These are phyloP conservation scores for Moelleriella libera DNA, from an alignment of 2,329 filamentous ascomycete genomes.

Conservation along the genomic window DNA sequence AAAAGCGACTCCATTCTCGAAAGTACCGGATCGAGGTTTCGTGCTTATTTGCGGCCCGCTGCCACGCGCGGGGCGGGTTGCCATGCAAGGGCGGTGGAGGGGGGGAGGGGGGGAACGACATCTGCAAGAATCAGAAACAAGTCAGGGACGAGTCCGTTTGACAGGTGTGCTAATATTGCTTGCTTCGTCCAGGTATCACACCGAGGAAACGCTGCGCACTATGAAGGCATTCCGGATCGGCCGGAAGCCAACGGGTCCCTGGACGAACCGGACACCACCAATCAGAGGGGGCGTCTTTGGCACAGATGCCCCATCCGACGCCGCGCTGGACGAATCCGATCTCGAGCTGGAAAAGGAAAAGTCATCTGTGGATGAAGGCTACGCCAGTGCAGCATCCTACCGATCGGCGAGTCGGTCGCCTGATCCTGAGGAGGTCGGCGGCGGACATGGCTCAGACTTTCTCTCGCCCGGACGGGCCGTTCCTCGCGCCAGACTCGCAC, in stretches of 20 bases:
- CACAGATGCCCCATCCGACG: constrained; percentile 1
- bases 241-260: constrained; percentile 35
- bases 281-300: constrained; percentile 32
- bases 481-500: neutral
- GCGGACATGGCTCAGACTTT: neutral
- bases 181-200: constrained; percentile 37
- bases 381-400: constrained; percentile 4
- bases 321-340: constrained; percentile 6
- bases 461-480: constrained; percentile 1
- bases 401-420: constrained; percentile 3
- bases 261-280: constrained; percentile 44
- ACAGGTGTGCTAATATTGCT: constrained; percentile 5
- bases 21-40: neutral
- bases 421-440: constrained; percentile 1
- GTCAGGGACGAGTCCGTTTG: neutral
- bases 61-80: neutral
- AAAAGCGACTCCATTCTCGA: neutral
- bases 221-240: constrained; percentile 50
- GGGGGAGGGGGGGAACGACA: neutral
- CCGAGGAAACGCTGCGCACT: constrained; percentile 32
- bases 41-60: constrained; percentile 1
- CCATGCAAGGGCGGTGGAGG: neutral
- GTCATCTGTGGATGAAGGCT: constrained; percentile 4
- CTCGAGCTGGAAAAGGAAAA: constrained; percentile 4
- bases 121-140: neutral